phyloP scores from a whole-genome alignment of 768 basidiomycete species.

The Trametes elegans region DNA sequence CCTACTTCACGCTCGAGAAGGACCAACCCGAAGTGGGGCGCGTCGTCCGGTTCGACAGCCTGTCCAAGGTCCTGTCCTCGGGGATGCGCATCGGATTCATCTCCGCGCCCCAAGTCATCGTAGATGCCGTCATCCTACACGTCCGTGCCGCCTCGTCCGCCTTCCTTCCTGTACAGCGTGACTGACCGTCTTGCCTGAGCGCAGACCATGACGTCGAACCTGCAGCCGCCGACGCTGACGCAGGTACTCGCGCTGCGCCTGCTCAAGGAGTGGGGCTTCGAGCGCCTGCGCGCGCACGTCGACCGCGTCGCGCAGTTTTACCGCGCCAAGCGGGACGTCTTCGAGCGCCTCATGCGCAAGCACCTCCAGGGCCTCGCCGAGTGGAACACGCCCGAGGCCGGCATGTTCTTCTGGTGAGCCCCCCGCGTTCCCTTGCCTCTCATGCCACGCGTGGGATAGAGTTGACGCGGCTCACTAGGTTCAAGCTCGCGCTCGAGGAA shows the following conservation, averaged over 20 bases:
- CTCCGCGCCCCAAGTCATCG: conserved; percentile 66
- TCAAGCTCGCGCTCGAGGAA: conserved; percentile 53
- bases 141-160: conserved; percentile 38
- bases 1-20: conserved; percentile 80
- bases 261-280: conserved; percentile 70
- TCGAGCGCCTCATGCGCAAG: conserved; percentile 71
- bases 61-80: conserved; percentile 79
- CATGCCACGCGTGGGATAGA: background rate
- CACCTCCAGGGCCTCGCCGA: conserved; percentile 78
- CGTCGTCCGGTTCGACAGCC: conserved; percentile 85
- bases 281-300: conserved; percentile 71
- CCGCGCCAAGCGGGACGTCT: conserved; percentile 67
- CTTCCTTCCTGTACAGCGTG: background rate
- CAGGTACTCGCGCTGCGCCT: conserved; percentile 61
- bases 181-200: background rate
- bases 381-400: conserved; percentile 69
- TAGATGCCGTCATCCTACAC: conserved; percentile 69
- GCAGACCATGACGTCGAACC: conserved; percentile 64
- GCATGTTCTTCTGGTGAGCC: conserved; percentile 87
- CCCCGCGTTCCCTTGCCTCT: conserved; percentile 6
- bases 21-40: conserved; percentile 66
- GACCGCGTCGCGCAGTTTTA: conserved; percentile 72
- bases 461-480: conserved; percentile 42
- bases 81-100: conserved; percentile 83
- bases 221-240: conserved; percentile 63